Percentiles rank a stretch among this genome's conserved stretches.
Evolutionary conservation across 768 basidiomycete species (phyloP).

Genomic region (Thelephora aurantiotincta): DNA sequence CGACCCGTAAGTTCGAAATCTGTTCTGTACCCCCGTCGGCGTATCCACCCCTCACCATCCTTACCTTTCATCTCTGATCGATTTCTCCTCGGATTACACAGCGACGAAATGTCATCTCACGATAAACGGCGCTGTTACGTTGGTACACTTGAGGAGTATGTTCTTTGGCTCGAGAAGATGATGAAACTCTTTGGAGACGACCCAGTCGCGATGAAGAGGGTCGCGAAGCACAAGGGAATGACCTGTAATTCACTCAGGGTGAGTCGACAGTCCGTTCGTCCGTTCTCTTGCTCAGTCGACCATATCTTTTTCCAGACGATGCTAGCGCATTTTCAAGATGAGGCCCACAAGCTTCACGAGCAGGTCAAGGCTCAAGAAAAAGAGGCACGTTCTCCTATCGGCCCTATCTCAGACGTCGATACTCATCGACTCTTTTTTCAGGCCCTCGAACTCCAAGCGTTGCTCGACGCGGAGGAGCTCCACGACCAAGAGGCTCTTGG

Average conservation of each 20-base stretch:
- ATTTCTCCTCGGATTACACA: constrained; percentile 16
- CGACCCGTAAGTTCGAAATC: constrained; percentile 35
- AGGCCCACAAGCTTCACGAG: constrained; percentile 33
- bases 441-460: constrained; percentile 10
- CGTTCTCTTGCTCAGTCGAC: background rate
- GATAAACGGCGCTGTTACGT: constrained; percentile 67
- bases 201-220: constrained; percentile 35
- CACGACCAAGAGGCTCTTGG: too few species aligned
- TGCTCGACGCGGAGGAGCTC: background rate
- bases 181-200: constrained; percentile 32
- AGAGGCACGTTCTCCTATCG: constrained; percentile 22
- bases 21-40: too few species aligned
- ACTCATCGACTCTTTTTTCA: background rate
- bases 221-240: constrained; percentile 37
- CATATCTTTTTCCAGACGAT: constrained; percentile 34
- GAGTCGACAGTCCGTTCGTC: constrained; percentile 7
- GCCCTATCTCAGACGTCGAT: background rate
- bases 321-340: constrained; percentile 56
- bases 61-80: background rate
- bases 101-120: constrained; percentile 65
- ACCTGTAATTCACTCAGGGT: constrained; percentile 54
- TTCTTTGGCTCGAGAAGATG: constrained; percentile 50
- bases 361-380: constrained; percentile 41
- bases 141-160: constrained; percentile 60
- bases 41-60: background rate